Percentiles rank a stretch among this genome's conserved stretches.
These are phyloP conservation scores for Aphanomyces astaci DNA, from an alignment of 352 stramenopile species.

Conservation along the genomic window DNA sequence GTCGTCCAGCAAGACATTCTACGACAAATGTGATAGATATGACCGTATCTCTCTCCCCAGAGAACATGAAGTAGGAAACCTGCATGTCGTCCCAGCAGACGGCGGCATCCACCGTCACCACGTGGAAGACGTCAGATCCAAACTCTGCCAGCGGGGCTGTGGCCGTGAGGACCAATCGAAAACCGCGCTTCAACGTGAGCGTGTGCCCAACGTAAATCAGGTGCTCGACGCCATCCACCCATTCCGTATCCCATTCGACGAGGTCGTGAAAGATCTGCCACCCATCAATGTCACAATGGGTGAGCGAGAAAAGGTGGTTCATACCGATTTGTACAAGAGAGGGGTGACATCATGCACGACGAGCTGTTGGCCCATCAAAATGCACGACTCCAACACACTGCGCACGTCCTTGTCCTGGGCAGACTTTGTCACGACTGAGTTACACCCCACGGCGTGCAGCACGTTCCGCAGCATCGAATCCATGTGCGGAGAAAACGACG, in stretches of 20 bases:
- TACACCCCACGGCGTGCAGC: neutral
- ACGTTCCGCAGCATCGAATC: slow-evolving; percentile 12
- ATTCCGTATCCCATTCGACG: neutral
- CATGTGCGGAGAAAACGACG: slow-evolving; percentile 14
- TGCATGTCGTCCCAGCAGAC: slow-evolving; percentile 4
- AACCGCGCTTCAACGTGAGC: neutral
- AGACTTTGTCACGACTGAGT: neutral
- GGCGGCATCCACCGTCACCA: neutral
- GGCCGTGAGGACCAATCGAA: slow-evolving; percentile 1
- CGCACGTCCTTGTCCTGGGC: slow-evolving; percentile 1
- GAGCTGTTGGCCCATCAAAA: neutral
- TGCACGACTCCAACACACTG: slow-evolving; percentile 1
- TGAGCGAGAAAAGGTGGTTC: neutral
- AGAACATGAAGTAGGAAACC: too few relatives aligned
- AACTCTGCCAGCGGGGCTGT: neutral
- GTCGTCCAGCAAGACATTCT: slow-evolving; percentile 1
- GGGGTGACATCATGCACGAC: slow-evolving; percentile 9
- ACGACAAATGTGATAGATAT: too few relatives aligned
- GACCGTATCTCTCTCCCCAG: too few relatives aligned
- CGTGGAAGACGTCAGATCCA: neutral
- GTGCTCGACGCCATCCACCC: neutral
- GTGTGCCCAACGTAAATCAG: neutral
- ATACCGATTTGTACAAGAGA: neutral
- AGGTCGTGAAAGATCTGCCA: slow-evolving; percentile 1
- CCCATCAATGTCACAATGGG: neutral